Percentiles rank a stretch among this genome's conserved stretches.
Conservation (phyloP, 2,329 filamentous ascomycete genomes). For the Cladophialophora carrionii region DNA sequence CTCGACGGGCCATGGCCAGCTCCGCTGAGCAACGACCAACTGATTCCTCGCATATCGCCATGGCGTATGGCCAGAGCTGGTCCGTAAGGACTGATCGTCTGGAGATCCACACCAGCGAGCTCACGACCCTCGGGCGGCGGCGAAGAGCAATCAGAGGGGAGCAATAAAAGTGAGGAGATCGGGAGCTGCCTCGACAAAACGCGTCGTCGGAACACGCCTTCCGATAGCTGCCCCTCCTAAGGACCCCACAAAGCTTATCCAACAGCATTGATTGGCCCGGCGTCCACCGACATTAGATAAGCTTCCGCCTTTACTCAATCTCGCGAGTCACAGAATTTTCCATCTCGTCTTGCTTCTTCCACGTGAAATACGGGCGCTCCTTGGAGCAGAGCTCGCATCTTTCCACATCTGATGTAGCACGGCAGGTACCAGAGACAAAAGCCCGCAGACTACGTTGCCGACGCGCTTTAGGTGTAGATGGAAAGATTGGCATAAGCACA, state of each 20-base stretch:
- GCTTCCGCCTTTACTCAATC: slow-evolving; percentile 13
- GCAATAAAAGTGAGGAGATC: neutral
- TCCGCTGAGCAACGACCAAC: slow-evolving; percentile 17
- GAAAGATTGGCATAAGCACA: too few species aligned
- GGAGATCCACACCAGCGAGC: neutral
- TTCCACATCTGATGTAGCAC: neutral
- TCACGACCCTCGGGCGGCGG: slow-evolving; percentile 18
- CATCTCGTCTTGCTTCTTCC: slow-evolving; percentile 3
- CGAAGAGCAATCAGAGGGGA: slow-evolving; percentile 21
- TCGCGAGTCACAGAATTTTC: slow-evolving; percentile 17
- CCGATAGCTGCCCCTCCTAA: neutral
- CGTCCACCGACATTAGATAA: slow-evolving; percentile 24
- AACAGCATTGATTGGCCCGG: slow-evolving; percentile 21
- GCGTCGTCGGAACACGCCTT: slow-evolving; percentile 2
- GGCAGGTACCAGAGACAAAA: neutral
- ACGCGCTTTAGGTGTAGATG: neutral
- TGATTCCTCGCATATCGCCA: slow-evolving; percentile 15
- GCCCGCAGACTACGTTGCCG: neutral
- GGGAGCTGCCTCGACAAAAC: slow-evolving; percentile 4
- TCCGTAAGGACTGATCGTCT: neutral
- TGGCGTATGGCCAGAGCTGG: slow-evolving; percentile 18
- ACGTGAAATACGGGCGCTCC: neutral
- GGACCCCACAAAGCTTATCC: neutral
- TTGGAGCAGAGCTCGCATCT: neutral
- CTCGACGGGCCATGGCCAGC: slow-evolving; percentile 23